phyloP scores from a whole-genome alignment of 148 eudicot genomes.

The Beta vulgaris region DNA sequence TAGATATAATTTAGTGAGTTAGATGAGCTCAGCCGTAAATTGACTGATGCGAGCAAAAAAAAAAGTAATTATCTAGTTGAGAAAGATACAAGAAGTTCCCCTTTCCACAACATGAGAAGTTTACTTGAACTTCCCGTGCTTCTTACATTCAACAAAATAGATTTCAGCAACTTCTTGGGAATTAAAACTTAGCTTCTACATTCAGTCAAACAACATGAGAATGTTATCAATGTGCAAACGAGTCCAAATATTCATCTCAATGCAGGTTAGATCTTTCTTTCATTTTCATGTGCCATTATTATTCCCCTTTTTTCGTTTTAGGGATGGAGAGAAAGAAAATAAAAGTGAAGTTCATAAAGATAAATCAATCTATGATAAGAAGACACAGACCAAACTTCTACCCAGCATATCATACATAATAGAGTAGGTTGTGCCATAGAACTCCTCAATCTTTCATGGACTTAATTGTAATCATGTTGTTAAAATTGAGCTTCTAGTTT shows the following conservation, averaged over 20 bases:
- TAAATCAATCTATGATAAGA: neutral
- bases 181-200: too few relatives aligned
- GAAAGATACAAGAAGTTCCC: neutral
- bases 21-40: neutral
- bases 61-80: neutral
- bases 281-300: neutral
- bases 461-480: too few relatives aligned
- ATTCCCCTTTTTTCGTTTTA: neutral
- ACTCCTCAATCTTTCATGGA: too few relatives aligned
- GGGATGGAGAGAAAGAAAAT: neutral
- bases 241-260: neutral
- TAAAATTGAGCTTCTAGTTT: too few relatives aligned
- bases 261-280: neutral
- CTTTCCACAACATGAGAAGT: neutral
- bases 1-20: neutral
- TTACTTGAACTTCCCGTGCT: neutral
- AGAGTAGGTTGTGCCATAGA: too few relatives aligned
- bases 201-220: too few relatives aligned
- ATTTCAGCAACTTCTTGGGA: neutral
- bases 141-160: too few relatives aligned
- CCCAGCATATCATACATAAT: neutral
- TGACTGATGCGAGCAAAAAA: neutral
- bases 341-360: neutral
- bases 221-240: neutral
- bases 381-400: neutral